Conservation (phyloP, 768 basidiomycete genomes). For the Leccinum subgranulosum region DNA sequence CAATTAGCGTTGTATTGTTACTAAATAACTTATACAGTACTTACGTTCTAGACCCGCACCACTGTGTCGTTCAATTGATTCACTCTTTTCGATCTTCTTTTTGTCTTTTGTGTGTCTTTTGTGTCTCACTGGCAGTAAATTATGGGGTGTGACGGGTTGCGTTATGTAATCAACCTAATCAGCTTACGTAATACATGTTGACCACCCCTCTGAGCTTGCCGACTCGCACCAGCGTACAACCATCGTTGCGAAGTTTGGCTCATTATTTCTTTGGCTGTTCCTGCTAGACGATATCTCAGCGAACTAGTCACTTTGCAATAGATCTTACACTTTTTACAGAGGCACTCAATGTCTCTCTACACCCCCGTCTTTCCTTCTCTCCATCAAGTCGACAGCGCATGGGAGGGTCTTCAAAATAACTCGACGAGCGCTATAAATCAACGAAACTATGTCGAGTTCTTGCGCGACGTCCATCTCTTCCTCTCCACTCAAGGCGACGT, state of each 20-base stretch:
- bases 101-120: neutral
- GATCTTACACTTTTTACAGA: neutral
- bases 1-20: neutral
- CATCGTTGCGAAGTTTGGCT: neutral
- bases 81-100: neutral
- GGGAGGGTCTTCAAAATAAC: constrained; percentile 2
- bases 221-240: neutral
- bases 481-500: constrained; percentile 32
- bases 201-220: neutral
- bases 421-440: constrained; percentile 4
- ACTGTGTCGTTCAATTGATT: neutral
- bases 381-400: constrained; percentile 5
- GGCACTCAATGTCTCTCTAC: constrained; percentile 31
- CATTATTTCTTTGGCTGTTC: neutral
- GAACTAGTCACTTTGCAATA: neutral
- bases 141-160: neutral
- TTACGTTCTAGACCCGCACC: neutral
- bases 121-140: neutral
- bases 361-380: constrained; percentile 32
- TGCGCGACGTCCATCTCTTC: constrained; percentile 32
- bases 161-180: constrained; percentile 11
- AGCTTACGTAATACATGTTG: constrained; percentile 11
- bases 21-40: neutral
- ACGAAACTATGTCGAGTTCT: constrained; percentile 22
- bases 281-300: neutral